Base-by-base conservation (phyloP, 1,139 yeast genomes). In the Suhomyces coccinellae region DNA sequence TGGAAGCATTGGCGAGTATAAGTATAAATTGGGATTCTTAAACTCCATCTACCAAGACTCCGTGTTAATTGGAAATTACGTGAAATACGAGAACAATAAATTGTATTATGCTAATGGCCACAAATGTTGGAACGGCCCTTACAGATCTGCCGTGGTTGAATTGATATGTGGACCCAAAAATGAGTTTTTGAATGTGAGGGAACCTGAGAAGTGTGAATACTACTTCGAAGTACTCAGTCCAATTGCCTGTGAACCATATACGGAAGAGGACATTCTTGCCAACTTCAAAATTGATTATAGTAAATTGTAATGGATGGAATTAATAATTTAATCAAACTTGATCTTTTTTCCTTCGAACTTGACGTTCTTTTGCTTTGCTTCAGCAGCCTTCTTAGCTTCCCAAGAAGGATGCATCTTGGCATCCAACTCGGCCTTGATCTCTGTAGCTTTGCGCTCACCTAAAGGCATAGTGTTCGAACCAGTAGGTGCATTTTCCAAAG, bases 111-210 rank as follows among this genome's bases (percentile, higher is more conserved):
- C 63, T 6, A 63, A 73, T 29, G 99, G 99, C n/a, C 83, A 83
- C 41, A 77, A 77, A 58, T 95, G 99, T 65, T 93, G 99, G 97
- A 88, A 90, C 61, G 99, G 99, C 0, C 98, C 98, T 3, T 64
- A 71, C 26, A 79, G 99, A 61, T 77, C 85, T 30, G 91, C 90
- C 0, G 67, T 66, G 10, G 83, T 88, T 3, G 73, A 74, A 24
- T 62, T 93, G 48, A 69, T 71, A 16, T 95, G 99, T 66, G 96
- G 96, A 1, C 61, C 69, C 4, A 67, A 70, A 2, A 69, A 78
- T 36, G 72, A 76, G 48, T 68, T 95, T 27, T 45, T 82, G 26
- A 66, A 82, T 3, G 96, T 91, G 5, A 73, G 84, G 37, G 99
- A 95, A 65, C 93, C 95, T 2, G 95, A 91, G 54, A 87, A 86